A percentile compares a stretch with the other conserved stretches of the same genome.
Conservation (phyloP, 140 eudicot genomes). For the Senecio squalidus region DNA sequence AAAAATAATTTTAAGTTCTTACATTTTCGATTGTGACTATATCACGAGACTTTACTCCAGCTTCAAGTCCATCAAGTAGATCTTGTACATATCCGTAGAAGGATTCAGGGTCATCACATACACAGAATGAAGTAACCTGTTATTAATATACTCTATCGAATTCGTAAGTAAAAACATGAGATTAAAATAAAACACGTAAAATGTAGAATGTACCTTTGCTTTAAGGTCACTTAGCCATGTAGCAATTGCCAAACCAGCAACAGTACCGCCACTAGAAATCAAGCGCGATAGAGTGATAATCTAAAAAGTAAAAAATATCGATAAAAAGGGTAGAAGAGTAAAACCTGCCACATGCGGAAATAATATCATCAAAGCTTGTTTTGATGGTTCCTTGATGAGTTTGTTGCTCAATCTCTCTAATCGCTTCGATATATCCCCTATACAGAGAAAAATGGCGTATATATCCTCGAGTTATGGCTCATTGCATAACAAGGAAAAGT, state of each 20-base stretch:
- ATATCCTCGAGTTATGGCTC: neutral
- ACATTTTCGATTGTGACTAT: slow-evolving; percentile 66
- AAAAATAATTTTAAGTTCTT: slow-evolving; percentile 22
- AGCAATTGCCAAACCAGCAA: slow-evolving; percentile 87
- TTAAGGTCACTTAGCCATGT: slow-evolving; percentile 73
- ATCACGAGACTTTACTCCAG: slow-evolving; percentile 71
- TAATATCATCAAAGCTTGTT: slow-evolving; percentile 68
- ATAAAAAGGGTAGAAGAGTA: neutral
- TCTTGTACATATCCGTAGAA: slow-evolving; percentile 78
- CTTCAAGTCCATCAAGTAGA: slow-evolving; percentile 85
- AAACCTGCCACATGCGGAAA: slow-evolving; percentile 97
- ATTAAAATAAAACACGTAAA: neutral
- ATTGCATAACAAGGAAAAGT: neutral
- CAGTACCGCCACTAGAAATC: slow-evolving; percentile 77
- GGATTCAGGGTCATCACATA: slow-evolving; percentile 94
- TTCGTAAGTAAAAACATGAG: neutral
- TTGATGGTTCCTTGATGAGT: slow-evolving; percentile 26
- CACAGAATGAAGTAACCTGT: slow-evolving; percentile 79
- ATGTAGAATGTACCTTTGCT: slow-evolving; percentile 57
- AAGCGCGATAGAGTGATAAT: neutral
- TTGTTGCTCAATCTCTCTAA: slow-evolving; percentile 82
- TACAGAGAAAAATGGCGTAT: slow-evolving; percentile 11
- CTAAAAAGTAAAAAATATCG: neutral
- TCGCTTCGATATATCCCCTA: slow-evolving; percentile 97
- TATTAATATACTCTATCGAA: neutral